A percentile compares a stretch with the other conserved stretches of the same genome.
These are phyloP conservation scores for Talaromyces sp. DNA, from an alignment of 2,329 filamentous ascomycete species.

Conservation along the genomic window DNA sequence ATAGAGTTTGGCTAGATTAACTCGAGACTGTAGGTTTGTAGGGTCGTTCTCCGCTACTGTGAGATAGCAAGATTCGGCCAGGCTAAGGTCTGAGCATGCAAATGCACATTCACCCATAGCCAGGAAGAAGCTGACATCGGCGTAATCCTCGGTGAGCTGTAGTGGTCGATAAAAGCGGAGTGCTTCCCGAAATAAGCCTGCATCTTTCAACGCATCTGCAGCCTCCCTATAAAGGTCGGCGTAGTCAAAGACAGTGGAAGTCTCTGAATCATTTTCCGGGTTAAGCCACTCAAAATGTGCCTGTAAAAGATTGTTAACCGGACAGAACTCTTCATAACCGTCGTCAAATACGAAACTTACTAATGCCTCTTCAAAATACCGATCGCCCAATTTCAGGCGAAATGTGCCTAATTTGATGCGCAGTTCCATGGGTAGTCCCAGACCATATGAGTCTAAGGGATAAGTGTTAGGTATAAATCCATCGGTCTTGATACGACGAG, in stretches of 20 bases:
- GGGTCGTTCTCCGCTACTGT: slow-evolving; percentile 69
- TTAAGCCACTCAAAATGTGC: slow-evolving; percentile 68
- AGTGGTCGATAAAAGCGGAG: slow-evolving; percentile 57
- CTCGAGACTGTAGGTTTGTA: slow-evolving; percentile 69
- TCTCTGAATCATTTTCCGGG: slow-evolving; percentile 54
- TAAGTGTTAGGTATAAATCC: slow-evolving; percentile 58
- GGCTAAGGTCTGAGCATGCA: slow-evolving; percentile 58
- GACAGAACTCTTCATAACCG: not conserved
- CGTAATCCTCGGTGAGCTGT: slow-evolving; percentile 44
- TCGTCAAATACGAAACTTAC: slow-evolving; percentile 42
- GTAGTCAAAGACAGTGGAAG: slow-evolving; percentile 60
- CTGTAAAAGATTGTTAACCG: slow-evolving; percentile 35
- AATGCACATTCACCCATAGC: slow-evolving; percentile 62
- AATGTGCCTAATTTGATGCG: slow-evolving; percentile 80
- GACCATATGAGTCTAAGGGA: slow-evolving; percentile 62
- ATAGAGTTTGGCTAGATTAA: slow-evolving; percentile 79
- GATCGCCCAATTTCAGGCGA: slow-evolving; percentile 66
- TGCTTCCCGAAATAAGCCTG: slow-evolving; percentile 52
- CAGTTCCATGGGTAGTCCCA: slow-evolving; percentile 73
- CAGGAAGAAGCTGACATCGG: slow-evolving; percentile 50
- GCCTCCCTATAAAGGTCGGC: slow-evolving; percentile 75
- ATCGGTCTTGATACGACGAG: slow-evolving; percentile 59
- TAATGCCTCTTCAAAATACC: slow-evolving; percentile 66
- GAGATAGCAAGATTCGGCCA: slow-evolving; percentile 75
- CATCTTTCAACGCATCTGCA: slow-evolving; percentile 56